phyloP scores from a whole-genome alignment of 2,329 filamentous ascomycete species.

The Parastagonospora nodorum region DNA sequence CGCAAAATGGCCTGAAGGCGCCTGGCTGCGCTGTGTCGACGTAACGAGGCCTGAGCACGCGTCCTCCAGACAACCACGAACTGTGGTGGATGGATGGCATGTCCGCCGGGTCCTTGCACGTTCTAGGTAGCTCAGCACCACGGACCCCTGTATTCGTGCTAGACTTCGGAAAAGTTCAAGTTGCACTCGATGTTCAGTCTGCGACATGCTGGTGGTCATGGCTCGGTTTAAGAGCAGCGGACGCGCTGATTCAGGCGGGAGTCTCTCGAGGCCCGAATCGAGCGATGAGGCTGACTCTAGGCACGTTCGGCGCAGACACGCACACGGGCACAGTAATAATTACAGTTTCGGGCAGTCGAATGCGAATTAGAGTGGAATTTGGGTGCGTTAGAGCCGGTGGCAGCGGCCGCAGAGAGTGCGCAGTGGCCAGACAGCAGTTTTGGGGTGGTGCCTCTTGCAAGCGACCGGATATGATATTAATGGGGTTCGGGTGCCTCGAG shows the following conservation, averaged over 20 bases:
- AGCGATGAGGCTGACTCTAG: conserved; percentile 9
- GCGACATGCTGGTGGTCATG: conserved; percentile 16
- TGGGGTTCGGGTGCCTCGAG: conserved; percentile 25
- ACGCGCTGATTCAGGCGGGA: background rate
- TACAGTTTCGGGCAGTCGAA: background rate
- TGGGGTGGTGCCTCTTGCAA: conserved; percentile 14
- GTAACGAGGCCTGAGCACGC: background rate
- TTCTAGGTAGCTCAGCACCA: background rate
- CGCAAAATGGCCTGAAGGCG: too few species aligned
- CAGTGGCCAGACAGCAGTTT: conserved; percentile 10
- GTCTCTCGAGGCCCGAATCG: conserved; percentile 7
- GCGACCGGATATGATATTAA: conserved; percentile 28
- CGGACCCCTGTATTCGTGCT: background rate
- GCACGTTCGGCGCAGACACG: background rate
- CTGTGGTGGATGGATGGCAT: background rate
- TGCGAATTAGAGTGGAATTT: background rate
- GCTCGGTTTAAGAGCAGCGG: background rate
- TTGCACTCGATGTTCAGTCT: conserved; percentile 12
- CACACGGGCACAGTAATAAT: background rate
- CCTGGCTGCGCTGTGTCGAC: background rate
- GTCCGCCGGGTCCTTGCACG: conserved; percentile 1
- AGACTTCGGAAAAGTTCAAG: background rate
- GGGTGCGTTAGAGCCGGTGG: conserved; percentile 7
- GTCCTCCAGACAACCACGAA: background rate
- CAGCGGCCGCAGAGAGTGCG: background rate